Evolutionary conservation across 352 stramenopile species (phyloP), one percentile per base, ranked within the genome.

Genomic region (Globisporangium cylindrosporum): DNA sequence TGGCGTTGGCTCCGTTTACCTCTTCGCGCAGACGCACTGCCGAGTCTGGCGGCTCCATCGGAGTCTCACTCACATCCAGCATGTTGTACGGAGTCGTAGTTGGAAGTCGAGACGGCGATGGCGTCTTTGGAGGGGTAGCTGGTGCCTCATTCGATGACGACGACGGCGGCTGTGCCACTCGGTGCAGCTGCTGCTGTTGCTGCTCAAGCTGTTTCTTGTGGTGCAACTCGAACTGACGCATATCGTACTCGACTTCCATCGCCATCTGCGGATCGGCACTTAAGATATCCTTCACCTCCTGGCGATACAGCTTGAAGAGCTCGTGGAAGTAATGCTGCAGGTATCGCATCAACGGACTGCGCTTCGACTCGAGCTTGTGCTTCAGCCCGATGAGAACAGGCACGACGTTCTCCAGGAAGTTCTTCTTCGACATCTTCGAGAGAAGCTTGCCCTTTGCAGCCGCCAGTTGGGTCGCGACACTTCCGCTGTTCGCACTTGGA

Each of bases 381-480:
- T 99, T 99, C 36, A 99, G 82, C 20, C 92, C 96, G 62, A 98
- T 97, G 22, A 99, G 75, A 46, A 99, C 95, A 0, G 97, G 97
- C 10, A 99, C 88, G 2, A 99, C 82, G 58, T 98, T 98, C 75
- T 99, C 97, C 38, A 99, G 80, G 53, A 99, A 92, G 72, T 99
- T 98, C 76, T 99, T 99, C 70, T 96, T 91, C 43, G 93, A 98
- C 76, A 99, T 95, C 64, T 98, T 98, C 0, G 89, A 96, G 1
- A 99, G 78, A 27, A 99, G 72, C 61, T 93, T 95, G 12, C 89
- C 87, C 77, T 98, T 99, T 27, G 95, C 94, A 12, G 86, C 88
- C 41, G 90, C 90, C 9, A 98, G 73, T 59, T 92, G 82, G 15
- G 82, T 78, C n/a, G 86, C 78, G 20, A 90, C 79, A 59, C 73